phyloP scores from a whole-genome alignment of 2,329 filamentous ascomycete genomes.

The Phoma sp. region DNA sequence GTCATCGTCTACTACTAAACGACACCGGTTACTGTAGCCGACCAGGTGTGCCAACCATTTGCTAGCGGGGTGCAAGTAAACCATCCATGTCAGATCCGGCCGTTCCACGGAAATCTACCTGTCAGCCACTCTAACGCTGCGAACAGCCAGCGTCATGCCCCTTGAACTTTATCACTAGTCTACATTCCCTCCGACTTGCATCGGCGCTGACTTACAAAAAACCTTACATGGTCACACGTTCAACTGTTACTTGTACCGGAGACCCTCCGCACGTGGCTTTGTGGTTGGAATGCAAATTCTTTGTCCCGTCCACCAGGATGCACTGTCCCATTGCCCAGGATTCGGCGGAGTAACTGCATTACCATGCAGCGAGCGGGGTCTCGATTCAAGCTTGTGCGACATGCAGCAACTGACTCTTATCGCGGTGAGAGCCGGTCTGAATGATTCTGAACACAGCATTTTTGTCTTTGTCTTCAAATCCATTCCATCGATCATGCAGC shows the following conservation, averaged over 20 bases:
- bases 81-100: slow-evolving; percentile 12
- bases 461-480: too few species aligned
- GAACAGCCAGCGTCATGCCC: slow-evolving; percentile 13
- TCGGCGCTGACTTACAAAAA: slow-evolving; percentile 4
- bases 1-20: too few species aligned
- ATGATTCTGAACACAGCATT: too few species aligned
- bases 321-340: background rate
- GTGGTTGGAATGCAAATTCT: slow-evolving; percentile 9
- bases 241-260: background rate
- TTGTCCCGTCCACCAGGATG: slow-evolving; percentile 10
- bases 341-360: background rate
- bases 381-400: slow-evolving; percentile 3
- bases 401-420: too few species aligned
- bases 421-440: too few species aligned
- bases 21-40: too few species aligned
- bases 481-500: too few species aligned
- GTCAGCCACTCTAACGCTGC: slow-evolving; percentile 9
- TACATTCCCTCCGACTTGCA: slow-evolving; percentile 5
- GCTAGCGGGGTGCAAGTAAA: too few species aligned
- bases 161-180: slow-evolving; percentile 7
- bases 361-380: slow-evolving; percentile 1
- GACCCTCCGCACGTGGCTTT: slow-evolving; percentile 8
- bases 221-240: slow-evolving; percentile 8
- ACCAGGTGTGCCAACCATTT: too few species aligned
- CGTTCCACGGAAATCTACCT: slow-evolving; percentile 19